Evolutionary conservation across 306 rosid species (phyloP).

Genomic region (Cicer bijugum): DNA sequence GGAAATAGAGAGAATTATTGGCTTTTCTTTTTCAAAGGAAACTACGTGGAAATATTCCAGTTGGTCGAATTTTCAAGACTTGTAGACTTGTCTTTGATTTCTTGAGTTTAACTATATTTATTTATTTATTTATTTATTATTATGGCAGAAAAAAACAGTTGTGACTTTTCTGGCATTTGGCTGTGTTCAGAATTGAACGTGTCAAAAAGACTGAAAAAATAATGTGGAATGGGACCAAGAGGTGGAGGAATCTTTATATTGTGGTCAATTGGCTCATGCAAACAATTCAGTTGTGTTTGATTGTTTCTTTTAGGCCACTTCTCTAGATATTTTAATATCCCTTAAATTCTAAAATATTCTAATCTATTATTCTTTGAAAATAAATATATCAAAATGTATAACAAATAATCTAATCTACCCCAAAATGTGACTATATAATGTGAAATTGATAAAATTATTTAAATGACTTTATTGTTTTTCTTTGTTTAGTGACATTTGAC

Average conservation of each 20-base stretch:
- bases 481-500: no score
- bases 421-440: no score
- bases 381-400: no score
- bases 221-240: conserved; percentile 20
- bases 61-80: conserved; percentile 21
- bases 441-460: no score
- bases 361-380: no score
- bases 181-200: conserved; percentile 38
- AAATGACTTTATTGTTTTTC: no score
- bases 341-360: no score
- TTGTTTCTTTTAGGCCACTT: background rate
- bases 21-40: background rate
- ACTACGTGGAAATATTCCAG: conserved; percentile 28
- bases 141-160: background rate
- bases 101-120: background rate
- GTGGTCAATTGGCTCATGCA: conserved; percentile 39
- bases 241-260: background rate
- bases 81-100: conserved; percentile 23
- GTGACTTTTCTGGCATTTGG: conserved; percentile 18
- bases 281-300: conserved; percentile 6
- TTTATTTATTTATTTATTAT: background rate
- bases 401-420: no score
- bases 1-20: conserved; percentile 3
- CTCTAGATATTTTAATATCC: no score
- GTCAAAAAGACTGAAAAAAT: conserved; percentile 41